Evolutionary conservation across 148 eudicot species (phyloP), one percentile per base, ranked within the genome.

Genomic region (Spergularia bocconei): DNA sequence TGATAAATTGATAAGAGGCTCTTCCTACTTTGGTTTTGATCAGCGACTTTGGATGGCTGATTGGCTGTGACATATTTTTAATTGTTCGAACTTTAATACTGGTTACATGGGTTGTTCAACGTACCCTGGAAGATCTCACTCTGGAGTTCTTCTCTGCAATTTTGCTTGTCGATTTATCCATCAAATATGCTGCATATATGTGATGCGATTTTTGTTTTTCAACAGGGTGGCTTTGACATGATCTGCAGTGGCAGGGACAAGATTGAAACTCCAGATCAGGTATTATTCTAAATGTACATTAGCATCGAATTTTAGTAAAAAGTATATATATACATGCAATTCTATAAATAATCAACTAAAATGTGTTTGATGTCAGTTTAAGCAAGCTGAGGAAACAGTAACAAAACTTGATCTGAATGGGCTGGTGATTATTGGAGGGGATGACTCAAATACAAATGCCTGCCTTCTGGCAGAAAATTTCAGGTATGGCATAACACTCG

Each of bases 251-350:
- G 98, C 63, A 90, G 97, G 75, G 97, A 92, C 90, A 92, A 95
- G 85, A 95, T 95, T 84, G 98, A 95, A 88, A 95, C 97, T 79
- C 98, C 97, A 61, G 97, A 90, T 61, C 98, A 95, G 98, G 98
- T 69, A 29, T 29, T 2, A 29, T 29, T 29, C 2, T 36, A 2
- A 63, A 36, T 13, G n/a, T 50, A 25, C 19, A 69, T 29, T 23
- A 51, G 58, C 20, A 44, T 7, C 0, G 51, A 41, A 19, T 65
- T 29, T 63, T 20, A 39, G 69, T 47, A 1, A 29, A 44, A 38
- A 36, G 8, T 23, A 23, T 23, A 23, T 23, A 23, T 23, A 23
- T 0, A 21, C 20, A 20, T 23, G 54, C 33, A 68, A 51, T 11
- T 51, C 19, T 51, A 19, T 67, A 15, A 69, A 69, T 20, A 5